phyloP scores from a whole-genome alignment of 1,139 yeast genomes.

The Schizosaccharomyces versatilis region DNA sequence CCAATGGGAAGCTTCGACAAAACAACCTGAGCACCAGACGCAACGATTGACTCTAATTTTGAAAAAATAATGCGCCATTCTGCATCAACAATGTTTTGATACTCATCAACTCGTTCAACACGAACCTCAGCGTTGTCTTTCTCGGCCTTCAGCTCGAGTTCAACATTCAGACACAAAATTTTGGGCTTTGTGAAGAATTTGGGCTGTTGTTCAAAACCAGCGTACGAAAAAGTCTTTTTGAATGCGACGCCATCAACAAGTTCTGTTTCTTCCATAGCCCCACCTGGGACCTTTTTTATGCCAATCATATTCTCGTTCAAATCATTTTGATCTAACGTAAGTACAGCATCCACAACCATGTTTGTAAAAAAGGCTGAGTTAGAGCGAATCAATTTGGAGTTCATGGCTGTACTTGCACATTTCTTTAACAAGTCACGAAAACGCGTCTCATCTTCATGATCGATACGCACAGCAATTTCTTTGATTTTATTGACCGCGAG shows the following conservation, averaged over 20 bases:
- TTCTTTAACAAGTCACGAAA: constrained; percentile 62
- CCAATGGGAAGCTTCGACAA: constrained; percentile 91
- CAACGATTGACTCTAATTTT: constrained; percentile 62
- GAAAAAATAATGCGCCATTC: constrained; percentile 88
- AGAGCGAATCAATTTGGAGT: constrained; percentile 72
- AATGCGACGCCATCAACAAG: constrained; percentile 89
- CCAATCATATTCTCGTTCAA: constrained; percentile 82
- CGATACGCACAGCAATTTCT: constrained; percentile 54
- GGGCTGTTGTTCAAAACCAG: constrained; percentile 97
- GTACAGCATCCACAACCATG: constrained; percentile 91
- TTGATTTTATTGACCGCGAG: constrained; percentile 52
- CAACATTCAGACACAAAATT: constrained; percentile 69
- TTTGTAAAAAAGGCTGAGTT: constrained; percentile 77
- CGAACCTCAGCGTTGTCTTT: constrained; percentile 98
- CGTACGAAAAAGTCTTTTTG: constrained; percentile 88
- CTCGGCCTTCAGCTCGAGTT: constrained; percentile 89
- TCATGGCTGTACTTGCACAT: constrained; percentile 95
- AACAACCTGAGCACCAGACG: constrained; percentile 78
- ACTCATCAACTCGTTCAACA: constrained; percentile 78
- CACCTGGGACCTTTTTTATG: constrained; percentile 86
- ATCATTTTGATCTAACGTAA: constrained; percentile 62
- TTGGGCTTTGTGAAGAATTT: constrained; percentile 60
- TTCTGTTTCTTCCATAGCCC: constrained; percentile 62
- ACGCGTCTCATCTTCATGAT: constrained; percentile 19
- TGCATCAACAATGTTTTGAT: constrained; percentile 92